Evolutionary conservation across 331 rosid species (phyloP), one percentile per base, ranked within the genome.

Genomic region (Quercus phellos): DNA sequence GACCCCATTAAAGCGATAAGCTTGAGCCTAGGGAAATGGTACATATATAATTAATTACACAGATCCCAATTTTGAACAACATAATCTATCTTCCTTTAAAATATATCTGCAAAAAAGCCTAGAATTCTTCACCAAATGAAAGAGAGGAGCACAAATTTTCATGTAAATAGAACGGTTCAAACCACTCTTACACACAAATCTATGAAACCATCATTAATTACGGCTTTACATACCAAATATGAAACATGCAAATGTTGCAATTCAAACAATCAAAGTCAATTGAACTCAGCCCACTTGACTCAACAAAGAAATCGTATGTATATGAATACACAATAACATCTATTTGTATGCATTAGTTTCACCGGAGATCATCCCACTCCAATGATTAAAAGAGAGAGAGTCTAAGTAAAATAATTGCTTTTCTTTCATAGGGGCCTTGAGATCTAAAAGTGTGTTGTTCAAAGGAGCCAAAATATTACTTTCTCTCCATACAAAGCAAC

Each of bases 401-500:
- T 35, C 72, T 51, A 53, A 71, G 70, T 75, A 77, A 85, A 77
- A 46, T 10, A 46, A 88, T 81, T 81, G 90, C 88, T 76, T 82
- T 86, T 77, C 51, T 80, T 76, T 78, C 80, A 68, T 77, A 81
- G 84, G 80, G 75, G 79, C 83, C 90, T 73, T 56, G 85, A 63
- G 87, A 46, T 11, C 46, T 46, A 13, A 46, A 13, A 85, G 74
- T 79, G 79, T 84, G 51, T 14, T 68, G 80, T 67, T 68, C 50
- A 72, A 77, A 80, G 85, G 79, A 82, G 72, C 77, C 90, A 92
- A 87, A 84, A 87, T 90, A 83, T 74, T 78, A 75, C 97, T 92
- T 89, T 92, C 94, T 84, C 94, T 80, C 50, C 87, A 70, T 50
- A 79, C 92, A 93, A 93, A 80, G 94, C 96, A 90, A 85, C 75